Evolutionary conservation across 2,329 filamentous ascomycete genomes (phyloP), one percentile per base, ranked within the genome.

Genomic region (Didymella pinodella): DNA sequence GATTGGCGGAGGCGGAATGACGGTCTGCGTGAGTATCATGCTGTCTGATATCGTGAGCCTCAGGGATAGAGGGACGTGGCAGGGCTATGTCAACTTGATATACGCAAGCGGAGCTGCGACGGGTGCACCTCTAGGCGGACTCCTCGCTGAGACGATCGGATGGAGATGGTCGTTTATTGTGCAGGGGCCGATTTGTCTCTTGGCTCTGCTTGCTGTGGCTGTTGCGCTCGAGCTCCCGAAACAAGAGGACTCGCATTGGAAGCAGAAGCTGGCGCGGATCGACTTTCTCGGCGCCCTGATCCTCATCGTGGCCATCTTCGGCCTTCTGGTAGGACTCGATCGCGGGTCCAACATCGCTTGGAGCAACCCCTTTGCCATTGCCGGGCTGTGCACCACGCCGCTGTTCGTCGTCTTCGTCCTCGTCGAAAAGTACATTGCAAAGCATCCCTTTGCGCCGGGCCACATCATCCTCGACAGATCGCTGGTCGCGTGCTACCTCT

Each of bases 141-240:
- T 91, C 7, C 75, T 93, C n/a, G 86, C 89, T 0, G 90, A 93
- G 73, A 85, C 82, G 4, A 83, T 93, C 50, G 89, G 90, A 32
- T 93, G 90, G 90, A 81, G 90, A 64, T 92, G 89, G 88, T 85
- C 90, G 0, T 94, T 95, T 70, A 75, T 91, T 12, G 82, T 82
- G 2, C 91, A 94, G 72, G 85, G 86, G 0, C 91, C 91, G 2
- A 72, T 92, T 5, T 90, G 89, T 59, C 71, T 88, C 7, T 49
- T 88, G 2, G 90, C 90, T 1, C 86, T 90, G 65, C 46, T 86
- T 3, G 81, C 87, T 8, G 90, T 92, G 16, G 83, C 83, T 48
- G 69, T 87, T n/a, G 80, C 84, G 38, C 82, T 93, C 12, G 77
- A 89, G 48, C 76, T 91, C 0, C 89, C 90, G 1, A 78, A 79